phyloP scores from a whole-genome alignment of 805 yeast species.

The Candida oleophila region DNA sequence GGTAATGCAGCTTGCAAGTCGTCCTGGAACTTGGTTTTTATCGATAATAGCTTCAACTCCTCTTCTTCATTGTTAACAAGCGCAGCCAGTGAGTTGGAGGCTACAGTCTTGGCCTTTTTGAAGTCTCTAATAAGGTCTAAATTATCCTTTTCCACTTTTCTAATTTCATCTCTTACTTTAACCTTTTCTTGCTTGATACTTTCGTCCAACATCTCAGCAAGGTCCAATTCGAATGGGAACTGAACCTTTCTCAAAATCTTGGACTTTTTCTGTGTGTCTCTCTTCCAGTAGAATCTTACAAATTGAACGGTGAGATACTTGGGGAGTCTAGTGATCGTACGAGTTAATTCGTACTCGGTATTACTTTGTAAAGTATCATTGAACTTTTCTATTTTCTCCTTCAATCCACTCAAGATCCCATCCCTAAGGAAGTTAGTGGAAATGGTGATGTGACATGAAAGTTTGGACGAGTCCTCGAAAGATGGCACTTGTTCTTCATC shows the following conservation, averaged over 20 bases:
- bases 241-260: constrained; percentile 92
- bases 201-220: constrained; percentile 83
- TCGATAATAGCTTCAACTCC: constrained; percentile 45
- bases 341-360: constrained; percentile 63
- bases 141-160: constrained; percentile 72
- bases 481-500: constrained; percentile 24
- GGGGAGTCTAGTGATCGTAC: constrained; percentile 75
- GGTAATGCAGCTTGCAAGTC: constrained; percentile 46
- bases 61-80: constrained; percentile 58
- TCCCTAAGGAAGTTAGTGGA: constrained; percentile 84
- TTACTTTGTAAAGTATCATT: constrained; percentile 68
- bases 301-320: constrained; percentile 86
- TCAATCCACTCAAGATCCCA: constrained; percentile 73
- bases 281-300: constrained; percentile 94
- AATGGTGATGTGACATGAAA: constrained; percentile 85
- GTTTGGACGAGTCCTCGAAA: constrained; percentile 60
- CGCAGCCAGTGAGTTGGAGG: constrained; percentile 37
- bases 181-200: constrained; percentile 65
- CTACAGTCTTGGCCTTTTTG: constrained; percentile 53
- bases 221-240: constrained; percentile 91
- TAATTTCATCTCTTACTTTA: constrained; percentile 71
- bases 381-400: constrained; percentile 75
- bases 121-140: constrained; percentile 71
- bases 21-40: constrained; percentile 51
- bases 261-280: constrained; percentile 85